Base-by-base conservation (phyloP, 805 yeast species). In the Soucietia sequanensis region DNA sequence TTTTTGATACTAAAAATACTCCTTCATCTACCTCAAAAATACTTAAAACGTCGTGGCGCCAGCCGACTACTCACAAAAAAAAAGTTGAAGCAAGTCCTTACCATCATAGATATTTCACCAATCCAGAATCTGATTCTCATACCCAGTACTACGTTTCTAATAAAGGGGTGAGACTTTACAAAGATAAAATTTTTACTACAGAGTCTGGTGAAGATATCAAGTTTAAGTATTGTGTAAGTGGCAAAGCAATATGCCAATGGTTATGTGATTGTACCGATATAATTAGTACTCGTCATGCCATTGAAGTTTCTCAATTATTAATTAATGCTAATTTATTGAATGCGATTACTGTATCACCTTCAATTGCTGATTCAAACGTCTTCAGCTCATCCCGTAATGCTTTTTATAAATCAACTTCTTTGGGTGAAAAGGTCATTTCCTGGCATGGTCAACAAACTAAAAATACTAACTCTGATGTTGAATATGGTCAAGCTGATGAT, bases 221-320 rank as follows among this genome's bases (percentile, higher is more conserved):
- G 2, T 50, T 71, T 2, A 60, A 68, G n/a, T 71, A 69, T 46
- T 72, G 79, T 35, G 70, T 86, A 42, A 72, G 84, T 2, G 95
- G 96, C 0, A 84, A 84, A 47, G 83, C 93, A 0, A 64, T 83
- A 0, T 73, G 80, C 58, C 96, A 89, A 50, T 91, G 96, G 95
- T 50, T 91, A 5, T 71, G 83, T 77, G 98, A 91, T 43, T 89
- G 96, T 51, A 84, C 96, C 1, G 93, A 86, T 49, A 65, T 81
- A 1, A 54, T 80, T 44, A 70, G 70, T 33, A 52, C 59, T 0
- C 60, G 62, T 9, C 85, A 78, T 39, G 83, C 87, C 0, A 50
- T 65, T 0, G 71, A 71, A 15, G 58, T 83, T 9, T 76, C 81
- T 0, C 64, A 70, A 4, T 50, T 76, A 9, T 72, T 84, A 38